Conservation (phyloP, 2,329 filamentous ascomycete genomes). For the Calonectria multiphialidica region DNA sequence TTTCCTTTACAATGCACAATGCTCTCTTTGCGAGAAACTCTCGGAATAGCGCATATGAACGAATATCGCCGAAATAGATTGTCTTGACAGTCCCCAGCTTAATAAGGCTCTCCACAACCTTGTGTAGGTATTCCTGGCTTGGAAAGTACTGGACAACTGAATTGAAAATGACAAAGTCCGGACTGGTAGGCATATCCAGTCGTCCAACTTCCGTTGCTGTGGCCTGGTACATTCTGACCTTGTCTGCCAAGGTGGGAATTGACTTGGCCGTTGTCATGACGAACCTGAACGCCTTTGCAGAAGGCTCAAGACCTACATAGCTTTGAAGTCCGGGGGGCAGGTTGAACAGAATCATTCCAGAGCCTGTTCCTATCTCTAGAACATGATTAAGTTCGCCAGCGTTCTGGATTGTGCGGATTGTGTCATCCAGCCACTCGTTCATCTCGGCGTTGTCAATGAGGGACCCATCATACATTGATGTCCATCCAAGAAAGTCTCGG, state of each 20-base stretch:
- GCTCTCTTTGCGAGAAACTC: conserved; percentile 30
- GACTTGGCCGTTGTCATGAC: not conserved
- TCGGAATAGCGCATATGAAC: conserved; percentile 30
- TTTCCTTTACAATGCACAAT: not conserved
- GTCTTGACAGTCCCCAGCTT: conserved; percentile 1
- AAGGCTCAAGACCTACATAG: not conserved
- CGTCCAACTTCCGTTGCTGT: conserved; percentile 36
- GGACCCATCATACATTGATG: not conserved
- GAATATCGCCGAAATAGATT: conserved; percentile 39
- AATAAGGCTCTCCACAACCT: conserved; percentile 27
- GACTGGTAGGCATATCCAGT: not conserved
- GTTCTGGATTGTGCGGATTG: not conserved
- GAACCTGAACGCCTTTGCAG: not conserved
- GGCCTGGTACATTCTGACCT: conserved; percentile 30
- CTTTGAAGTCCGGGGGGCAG: not conserved
- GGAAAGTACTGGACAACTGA: conserved; percentile 47
- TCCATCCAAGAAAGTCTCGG: not conserved
- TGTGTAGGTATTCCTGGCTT: conserved; percentile 34
- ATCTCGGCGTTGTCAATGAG: not conserved
- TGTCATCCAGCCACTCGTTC: not conserved
- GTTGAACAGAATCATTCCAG: not conserved
- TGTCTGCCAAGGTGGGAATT: conserved; percentile 9
- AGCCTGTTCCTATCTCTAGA: not conserved
- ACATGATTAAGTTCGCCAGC: not conserved
- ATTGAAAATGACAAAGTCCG: conserved; percentile 41